These are phyloP conservation scores for Ceriops zippeliana DNA, from an alignment of 345 rosid genomes.

Conservation along the genomic window DNA sequence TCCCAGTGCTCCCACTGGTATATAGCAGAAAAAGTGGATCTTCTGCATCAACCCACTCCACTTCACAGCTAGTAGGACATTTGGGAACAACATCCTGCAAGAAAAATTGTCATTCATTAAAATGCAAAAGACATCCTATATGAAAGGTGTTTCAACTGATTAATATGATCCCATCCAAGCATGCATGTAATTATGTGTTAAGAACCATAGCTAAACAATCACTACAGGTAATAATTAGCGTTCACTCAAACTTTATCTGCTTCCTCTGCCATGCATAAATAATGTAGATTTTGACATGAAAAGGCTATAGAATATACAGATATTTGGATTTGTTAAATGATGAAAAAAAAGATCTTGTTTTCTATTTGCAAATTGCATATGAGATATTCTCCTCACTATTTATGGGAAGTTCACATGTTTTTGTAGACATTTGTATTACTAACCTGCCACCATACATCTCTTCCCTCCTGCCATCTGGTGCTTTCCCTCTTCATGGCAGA, in stretches of 20 bases:
- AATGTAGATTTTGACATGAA: neutral
- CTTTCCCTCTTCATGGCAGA: neutral
- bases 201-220: neutral
- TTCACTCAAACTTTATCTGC: neutral
- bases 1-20: slow-evolving; percentile 99
- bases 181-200: neutral
- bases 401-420: neutral
- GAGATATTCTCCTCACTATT: too few relatives aligned
- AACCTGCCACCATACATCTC: slow-evolving; percentile 6
- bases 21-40: slow-evolving; percentile 92
- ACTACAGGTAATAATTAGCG: neutral
- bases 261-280: neutral
- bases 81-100: slow-evolving; percentile 74
- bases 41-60: slow-evolving; percentile 99
- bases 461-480: slow-evolving; percentile 1
- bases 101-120: slow-evolving; percentile 17
- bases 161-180: neutral
- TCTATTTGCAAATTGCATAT: too few relatives aligned
- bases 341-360: too few relatives aligned
- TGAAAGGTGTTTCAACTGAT: slow-evolving; percentile 1
- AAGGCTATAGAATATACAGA: neutral
- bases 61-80: slow-evolving; percentile 75
- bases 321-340: too few relatives aligned
- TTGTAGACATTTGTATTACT: neutral
- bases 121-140: slow-evolving; percentile 1